phyloP scores from a whole-genome alignment of 2,329 filamentous ascomycete species.

The Penicillium hesseltinei region DNA sequence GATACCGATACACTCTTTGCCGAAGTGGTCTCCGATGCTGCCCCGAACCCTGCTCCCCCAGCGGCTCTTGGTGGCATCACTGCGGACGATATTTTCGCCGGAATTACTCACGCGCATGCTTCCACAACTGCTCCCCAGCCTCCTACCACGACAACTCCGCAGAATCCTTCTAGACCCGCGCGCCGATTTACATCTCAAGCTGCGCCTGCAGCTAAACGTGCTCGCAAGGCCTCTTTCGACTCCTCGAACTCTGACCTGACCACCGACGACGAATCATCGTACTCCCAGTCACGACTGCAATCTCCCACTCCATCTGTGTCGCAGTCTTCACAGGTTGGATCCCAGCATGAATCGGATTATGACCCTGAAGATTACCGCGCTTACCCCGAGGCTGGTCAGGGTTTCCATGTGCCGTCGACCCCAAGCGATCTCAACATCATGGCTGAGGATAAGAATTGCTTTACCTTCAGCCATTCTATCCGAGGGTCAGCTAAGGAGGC shows the following conservation, averaged over 20 bases:
- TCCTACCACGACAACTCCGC: background rate
- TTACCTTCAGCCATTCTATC: conserved; percentile 55
- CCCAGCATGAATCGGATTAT: conserved; percentile 42
- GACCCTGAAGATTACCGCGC: conserved; percentile 57
- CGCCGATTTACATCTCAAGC: background rate
- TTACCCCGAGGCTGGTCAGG: conserved; percentile 63
- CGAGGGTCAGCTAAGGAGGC: background rate
- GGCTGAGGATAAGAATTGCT: conserved; percentile 56
- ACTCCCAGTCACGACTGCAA: background rate
- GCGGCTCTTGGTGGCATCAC: background rate
- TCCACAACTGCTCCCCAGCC: background rate
- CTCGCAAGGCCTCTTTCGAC: conserved; percentile 1
- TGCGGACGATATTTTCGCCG: background rate
- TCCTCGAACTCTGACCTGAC: conserved; percentile 3
- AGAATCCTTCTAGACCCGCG: background rate
- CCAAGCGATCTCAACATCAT: conserved; percentile 61
- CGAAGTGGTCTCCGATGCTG: background rate
- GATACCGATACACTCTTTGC: background rate
- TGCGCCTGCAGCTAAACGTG: background rate
- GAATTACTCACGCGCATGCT: background rate
- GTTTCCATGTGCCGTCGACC: conserved; percentile 57
- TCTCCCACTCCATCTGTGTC: conserved; percentile 28
- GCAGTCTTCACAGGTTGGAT: conserved; percentile 4
- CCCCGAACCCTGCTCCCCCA: background rate
- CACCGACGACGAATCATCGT: conserved; percentile 2